These are phyloP conservation scores for Abelmoschus esculentus DNA, from an alignment of 345 rosid genomes.

Conservation along the genomic window DNA sequence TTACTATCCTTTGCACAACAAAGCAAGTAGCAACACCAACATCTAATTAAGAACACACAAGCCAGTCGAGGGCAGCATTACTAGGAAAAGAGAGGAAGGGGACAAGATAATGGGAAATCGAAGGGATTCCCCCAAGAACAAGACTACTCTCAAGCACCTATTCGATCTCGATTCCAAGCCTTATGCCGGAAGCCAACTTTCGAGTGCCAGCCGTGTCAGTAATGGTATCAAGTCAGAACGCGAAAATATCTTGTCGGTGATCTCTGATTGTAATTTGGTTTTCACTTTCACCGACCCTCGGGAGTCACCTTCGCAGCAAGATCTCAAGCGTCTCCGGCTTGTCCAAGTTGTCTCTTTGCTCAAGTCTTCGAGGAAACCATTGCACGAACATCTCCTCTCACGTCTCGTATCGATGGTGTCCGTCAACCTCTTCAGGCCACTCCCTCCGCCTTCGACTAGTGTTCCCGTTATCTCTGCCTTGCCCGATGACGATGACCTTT, in stretches of 20 bases:
- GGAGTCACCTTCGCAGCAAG: constrained; percentile 48
- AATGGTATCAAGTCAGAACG: constrained; percentile 16
- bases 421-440: constrained; percentile 46
- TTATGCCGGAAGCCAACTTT: not conserved
- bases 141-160: constrained; percentile 27
- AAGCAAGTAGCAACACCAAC: not conserved
- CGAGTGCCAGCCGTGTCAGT: not conserved
- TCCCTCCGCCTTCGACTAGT: constrained; percentile 31
- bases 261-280: constrained; percentile 29
- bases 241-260: constrained; percentile 28
- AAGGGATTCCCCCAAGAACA: constrained; percentile 27
- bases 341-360: constrained; percentile 33
- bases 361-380: constrained; percentile 24
- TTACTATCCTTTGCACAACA: not conserved
- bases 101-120: constrained; percentile 29
- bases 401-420: constrained; percentile 46
- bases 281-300: constrained; percentile 42
- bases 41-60: not conserved
- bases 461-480: constrained; percentile 13
- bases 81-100: not conserved
- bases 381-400: constrained; percentile 22
- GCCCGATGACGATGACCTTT: constrained; percentile 40
- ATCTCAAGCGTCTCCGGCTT: constrained; percentile 41
- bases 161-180: constrained; percentile 32
- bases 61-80: not conserved